Base-by-base conservation (phyloP, 768 basidiomycete genomes). In the Amanita exitialis region DNA sequence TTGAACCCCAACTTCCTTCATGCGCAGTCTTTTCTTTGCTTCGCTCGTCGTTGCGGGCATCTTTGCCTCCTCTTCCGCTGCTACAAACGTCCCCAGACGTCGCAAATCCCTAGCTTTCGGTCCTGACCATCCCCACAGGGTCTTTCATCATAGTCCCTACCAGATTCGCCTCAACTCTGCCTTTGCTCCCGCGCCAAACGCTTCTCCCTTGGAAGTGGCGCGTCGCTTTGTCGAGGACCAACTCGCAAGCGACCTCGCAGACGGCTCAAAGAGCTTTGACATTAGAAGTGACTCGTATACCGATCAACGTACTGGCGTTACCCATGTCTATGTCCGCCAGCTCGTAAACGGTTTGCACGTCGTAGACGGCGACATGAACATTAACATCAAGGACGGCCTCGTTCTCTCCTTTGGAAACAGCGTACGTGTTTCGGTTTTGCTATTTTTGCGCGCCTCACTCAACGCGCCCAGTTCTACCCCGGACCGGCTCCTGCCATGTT, bases 91-190 rank as follows among this genome's bases (percentile, higher is more conserved):
- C 13, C 62, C 66, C 32, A 63, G 61, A 34, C 80, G 91, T 59
- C 82, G 94, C 61, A 96, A 97, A 84, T 79, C 94, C 0, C 77
- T 98, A 50, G 83, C 84, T 20, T 96, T 95, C 62, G 94, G 94
- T 1, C 91, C 92, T 4, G 69, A 74, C 15, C 83, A 83, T 54
- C 78, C 81, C 3, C 84, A 90, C 58, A 83, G 85, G 5, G 77
- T 77, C 43, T 90, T 83, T 68, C 65, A 69, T 50, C 69, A 80
- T 6, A 73, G 61, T 51, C 71, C 76, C 8, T 66, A 71, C 64
- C 65, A 72, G 60, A 66, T 82, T 54, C 57, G 62, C 28, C 68
- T 73, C 54, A 69, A 69, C 53, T 9, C 30, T 28, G 70, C 66
- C 0, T 71, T 77, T 46, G 57, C 68, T 9, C 68, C 71, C 43